Conservation (phyloP, 768 basidiomycete species). For the Tricholoma bakamatsutake region DNA sequence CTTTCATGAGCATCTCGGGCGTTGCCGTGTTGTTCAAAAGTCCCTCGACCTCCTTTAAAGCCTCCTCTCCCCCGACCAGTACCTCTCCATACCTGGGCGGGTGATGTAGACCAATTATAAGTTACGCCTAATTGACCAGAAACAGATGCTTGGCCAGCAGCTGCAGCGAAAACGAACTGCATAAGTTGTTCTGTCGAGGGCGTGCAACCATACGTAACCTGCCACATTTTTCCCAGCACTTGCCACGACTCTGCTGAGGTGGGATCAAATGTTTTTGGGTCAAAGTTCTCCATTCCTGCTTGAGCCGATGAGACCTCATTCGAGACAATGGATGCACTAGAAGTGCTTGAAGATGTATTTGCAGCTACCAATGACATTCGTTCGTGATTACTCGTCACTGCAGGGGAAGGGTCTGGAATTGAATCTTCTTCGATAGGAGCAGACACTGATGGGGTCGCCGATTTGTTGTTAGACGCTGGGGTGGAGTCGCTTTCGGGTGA, state of each 20-base stretch:
- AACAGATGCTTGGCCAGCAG: conserved; percentile 16
- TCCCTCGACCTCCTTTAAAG: conserved; percentile 33
- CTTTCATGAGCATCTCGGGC: conserved; percentile 36
- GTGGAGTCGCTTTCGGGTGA: conserved; percentile 34
- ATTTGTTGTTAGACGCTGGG: conserved; percentile 19
- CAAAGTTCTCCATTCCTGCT: conserved; percentile 61
- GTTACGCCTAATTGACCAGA: conserved; percentile 16
- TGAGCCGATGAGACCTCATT: conserved; percentile 26
- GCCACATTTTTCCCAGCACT: conserved; percentile 75
- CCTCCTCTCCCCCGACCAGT: conserved; percentile 28
- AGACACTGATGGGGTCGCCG: conserved; percentile 18
- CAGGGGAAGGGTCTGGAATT: conserved; percentile 37
- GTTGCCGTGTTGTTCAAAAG: conserved; percentile 39
- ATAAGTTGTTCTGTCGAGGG: conserved; percentile 76
- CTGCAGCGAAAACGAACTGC: conserved; percentile 56
- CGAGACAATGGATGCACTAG: conserved; percentile 34
- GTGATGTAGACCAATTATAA: conserved; percentile 17
- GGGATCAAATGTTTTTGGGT: conserved; percentile 68
- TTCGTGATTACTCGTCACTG: conserved; percentile 41
- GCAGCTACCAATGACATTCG: conserved; percentile 47
- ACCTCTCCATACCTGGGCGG: conserved; percentile 25
- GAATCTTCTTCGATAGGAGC: conserved; percentile 25
- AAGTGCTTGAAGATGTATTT: conserved; percentile 50
- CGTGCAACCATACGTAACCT: conserved; percentile 55
- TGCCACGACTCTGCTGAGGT: conserved; percentile 74